Conservation (phyloP, 2,329 filamentous ascomycete species). For the Epichloe brachyelytri region DNA sequence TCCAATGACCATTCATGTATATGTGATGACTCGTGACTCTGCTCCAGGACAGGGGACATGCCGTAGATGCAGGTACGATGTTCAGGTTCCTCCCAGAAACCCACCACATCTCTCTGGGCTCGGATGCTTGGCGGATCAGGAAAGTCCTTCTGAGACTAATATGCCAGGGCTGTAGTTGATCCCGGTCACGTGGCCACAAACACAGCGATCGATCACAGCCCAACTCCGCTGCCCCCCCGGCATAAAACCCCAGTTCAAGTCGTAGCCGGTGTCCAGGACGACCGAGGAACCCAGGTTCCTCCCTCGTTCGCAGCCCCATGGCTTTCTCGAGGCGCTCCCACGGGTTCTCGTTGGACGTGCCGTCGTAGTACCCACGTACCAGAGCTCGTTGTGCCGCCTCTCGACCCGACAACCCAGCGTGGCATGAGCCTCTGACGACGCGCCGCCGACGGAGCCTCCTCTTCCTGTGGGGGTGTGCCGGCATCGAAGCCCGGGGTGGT, state of each 20-base stretch:
- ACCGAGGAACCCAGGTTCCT: slow-evolving; percentile 30
- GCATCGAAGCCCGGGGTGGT: too few relatives aligned
- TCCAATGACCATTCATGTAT: neutral
- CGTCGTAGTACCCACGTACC: slow-evolving; percentile 51
- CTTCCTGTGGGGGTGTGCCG: too few relatives aligned
- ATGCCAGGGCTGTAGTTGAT: neutral
- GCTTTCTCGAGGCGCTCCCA: slow-evolving; percentile 47
- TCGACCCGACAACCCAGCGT: neutral
- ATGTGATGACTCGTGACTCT: neutral
- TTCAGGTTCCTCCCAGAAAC: neutral
- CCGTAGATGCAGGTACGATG: neutral
- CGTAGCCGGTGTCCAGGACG: neutral
- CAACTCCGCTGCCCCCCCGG: neutral
- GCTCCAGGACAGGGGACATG: neutral
- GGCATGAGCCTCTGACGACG: neutral
- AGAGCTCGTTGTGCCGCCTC: neutral
- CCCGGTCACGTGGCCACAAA: neutral
- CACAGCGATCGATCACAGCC: too few relatives aligned
- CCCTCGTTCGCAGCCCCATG: slow-evolving; percentile 28
- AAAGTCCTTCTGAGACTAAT: neutral
- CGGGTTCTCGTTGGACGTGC: slow-evolving; percentile 57
- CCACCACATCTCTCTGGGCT: neutral
- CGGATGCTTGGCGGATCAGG: neutral
- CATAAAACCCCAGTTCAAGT: neutral
- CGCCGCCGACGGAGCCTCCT: too few relatives aligned